Conservation (phyloP, 441 rosid species). For the Omphalea diandra region DNA sequence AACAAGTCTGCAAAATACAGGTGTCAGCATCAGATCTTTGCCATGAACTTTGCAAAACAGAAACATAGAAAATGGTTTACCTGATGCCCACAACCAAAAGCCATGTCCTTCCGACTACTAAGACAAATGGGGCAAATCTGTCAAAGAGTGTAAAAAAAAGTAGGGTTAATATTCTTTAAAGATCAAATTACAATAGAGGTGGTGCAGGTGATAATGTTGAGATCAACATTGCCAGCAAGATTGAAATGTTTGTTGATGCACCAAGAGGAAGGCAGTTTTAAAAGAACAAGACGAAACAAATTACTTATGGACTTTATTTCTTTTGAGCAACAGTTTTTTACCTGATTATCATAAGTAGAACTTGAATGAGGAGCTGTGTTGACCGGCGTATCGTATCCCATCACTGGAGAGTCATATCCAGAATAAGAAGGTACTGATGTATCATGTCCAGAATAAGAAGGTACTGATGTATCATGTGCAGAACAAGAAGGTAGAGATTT, state of each 20-base stretch:
- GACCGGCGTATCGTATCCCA: constrained; percentile 42
- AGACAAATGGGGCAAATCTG: constrained; percentile 85
- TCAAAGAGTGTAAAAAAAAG: constrained; percentile 6
- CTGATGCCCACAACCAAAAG: constrained; percentile 97
- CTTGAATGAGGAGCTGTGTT: constrained; percentile 45
- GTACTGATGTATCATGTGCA: constrained; percentile 21
- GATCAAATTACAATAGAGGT: background rate
- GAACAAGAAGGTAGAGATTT: constrained; percentile 24
- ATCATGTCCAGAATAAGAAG: constrained; percentile 25
- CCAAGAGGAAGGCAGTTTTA: background rate
- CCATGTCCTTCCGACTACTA: constrained; percentile 68
- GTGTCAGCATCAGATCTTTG: constrained; percentile 16
- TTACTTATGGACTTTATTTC: background rate
- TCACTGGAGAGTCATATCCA: constrained; percentile 26
- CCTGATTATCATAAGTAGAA: constrained; percentile 63
- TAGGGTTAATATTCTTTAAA: constrained; percentile 11
- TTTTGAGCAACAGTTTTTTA: constrained; percentile 24
- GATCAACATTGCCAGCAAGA: background rate
- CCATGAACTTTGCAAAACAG: constrained; percentile 2
- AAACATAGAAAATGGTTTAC: constrained; percentile 34
- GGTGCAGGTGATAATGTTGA: background rate
- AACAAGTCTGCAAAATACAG: constrained; percentile 62
- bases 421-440: constrained; percentile 25
- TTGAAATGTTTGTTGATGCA: background rate
- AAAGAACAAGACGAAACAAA: background rate